Evolutionary conservation across 768 basidiomycete genomes (phyloP).

Genomic region (Termitomyces eurrhizus): DNA sequence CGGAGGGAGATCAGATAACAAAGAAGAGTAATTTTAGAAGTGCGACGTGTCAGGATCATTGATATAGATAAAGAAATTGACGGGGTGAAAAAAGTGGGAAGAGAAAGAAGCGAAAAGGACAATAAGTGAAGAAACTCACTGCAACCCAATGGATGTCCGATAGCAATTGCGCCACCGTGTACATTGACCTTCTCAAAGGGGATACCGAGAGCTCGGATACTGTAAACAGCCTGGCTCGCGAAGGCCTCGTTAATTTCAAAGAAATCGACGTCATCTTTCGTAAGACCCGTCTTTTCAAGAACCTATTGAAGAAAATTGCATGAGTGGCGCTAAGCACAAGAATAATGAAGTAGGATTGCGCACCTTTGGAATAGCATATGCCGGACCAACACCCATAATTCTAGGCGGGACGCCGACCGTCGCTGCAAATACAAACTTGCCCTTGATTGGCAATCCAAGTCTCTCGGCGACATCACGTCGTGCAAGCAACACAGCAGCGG

Average conservation of each 20-base stretch:
- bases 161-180: conserved; percentile 84
- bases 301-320: conserved; percentile 17
- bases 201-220: conserved; percentile 64
- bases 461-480: background rate
- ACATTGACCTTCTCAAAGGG: conserved; percentile 79
- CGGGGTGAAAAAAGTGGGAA: no score
- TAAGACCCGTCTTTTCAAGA: conserved; percentile 63
- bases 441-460: background rate
- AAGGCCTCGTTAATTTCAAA: conserved; percentile 94
- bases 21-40: no score
- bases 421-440: background rate
- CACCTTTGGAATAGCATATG: background rate
- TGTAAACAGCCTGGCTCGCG: conserved; percentile 78
- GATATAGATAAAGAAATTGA: no score
- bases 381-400: background rate
- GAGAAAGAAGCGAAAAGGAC: no score
- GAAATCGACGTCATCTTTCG: conserved; percentile 75
- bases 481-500: background rate
- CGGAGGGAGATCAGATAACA: no score
- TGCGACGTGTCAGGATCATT: no score
- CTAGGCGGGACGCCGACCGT: background rate
- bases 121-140: conserved; percentile 42
- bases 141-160: conserved; percentile 86
- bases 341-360: background rate
- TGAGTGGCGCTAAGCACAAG: no score